Evolutionary conservation across 805 yeast genomes (phyloP).

Genomic region (Wickerhamiella alocasiicola): DNA sequence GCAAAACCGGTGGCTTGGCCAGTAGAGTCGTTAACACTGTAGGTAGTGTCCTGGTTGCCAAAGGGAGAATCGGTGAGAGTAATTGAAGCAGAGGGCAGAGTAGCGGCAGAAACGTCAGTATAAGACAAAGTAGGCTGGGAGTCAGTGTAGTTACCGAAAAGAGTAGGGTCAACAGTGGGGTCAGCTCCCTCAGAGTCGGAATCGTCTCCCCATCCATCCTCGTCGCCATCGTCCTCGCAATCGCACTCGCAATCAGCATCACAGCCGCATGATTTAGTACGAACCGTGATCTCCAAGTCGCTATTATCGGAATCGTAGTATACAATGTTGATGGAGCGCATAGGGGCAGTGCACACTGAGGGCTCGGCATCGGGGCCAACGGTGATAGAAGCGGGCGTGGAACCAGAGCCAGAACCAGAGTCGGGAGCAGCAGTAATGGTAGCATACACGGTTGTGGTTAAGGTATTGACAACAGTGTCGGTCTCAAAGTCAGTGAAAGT

Average conservation of each 20-base stretch:
- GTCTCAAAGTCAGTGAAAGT: conserved; percentile 3
- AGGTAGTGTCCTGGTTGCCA: background rate
- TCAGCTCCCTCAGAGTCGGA: background rate
- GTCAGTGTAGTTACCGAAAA: background rate
- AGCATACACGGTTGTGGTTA: background rate
- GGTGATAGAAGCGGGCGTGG: no score
- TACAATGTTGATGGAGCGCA: conserved; percentile 13
- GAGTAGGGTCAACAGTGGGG: no score
- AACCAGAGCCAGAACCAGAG: background rate
- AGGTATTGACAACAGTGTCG: background rate
- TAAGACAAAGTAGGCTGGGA: background rate
- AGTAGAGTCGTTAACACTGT: background rate
- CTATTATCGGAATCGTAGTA: conserved; percentile 18
- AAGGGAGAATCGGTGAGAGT: background rate
- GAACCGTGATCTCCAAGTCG: conserved; percentile 17
- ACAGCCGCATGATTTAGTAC: conserved; percentile 10
- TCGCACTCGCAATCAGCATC: conserved; percentile 10
- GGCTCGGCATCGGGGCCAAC: no score
- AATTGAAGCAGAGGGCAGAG: background rate
- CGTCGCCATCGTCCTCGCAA: conserved; percentile 1
- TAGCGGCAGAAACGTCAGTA: background rate
- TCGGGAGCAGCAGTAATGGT: conserved; percentile 3
- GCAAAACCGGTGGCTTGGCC: no score
- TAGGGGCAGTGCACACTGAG: conserved; percentile 1
- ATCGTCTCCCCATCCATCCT: background rate